Percentiles rank a stretch among this genome's conserved stretches.
Conservation (phyloP, 805 yeast species). For the Candida chilensis region DNA sequence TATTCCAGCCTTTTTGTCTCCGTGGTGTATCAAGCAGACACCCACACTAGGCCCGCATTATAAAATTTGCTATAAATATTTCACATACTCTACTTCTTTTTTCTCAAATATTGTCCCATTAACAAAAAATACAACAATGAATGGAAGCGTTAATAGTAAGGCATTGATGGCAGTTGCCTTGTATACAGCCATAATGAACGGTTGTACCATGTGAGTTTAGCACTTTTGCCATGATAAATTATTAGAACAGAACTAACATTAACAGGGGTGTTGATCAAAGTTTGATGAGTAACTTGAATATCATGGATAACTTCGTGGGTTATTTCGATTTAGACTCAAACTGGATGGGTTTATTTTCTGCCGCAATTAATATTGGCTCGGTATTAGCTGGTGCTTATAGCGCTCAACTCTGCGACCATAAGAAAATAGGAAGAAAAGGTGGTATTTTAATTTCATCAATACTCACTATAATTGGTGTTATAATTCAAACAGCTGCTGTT, state of each 20-base stretch:
- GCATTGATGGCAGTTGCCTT: conserved; percentile 9
- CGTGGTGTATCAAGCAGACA: too few species aligned
- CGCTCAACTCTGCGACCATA: conserved; percentile 10
- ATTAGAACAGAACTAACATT: too few species aligned
- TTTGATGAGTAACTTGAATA: conserved; percentile 13
- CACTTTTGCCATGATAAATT: too few species aligned
- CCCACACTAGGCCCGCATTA: too few species aligned
- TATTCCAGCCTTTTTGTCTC: too few species aligned
- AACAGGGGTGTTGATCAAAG: conserved; percentile 15
- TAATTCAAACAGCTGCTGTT: conserved; percentile 24
- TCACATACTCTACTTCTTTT: too few species aligned
- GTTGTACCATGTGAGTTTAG: conserved; percentile 14
- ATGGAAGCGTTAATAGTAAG: conserved; percentile 5
- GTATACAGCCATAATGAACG: conserved; percentile 11
- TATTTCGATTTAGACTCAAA: conserved; percentile 11
- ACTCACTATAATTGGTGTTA: conserved; percentile 19
- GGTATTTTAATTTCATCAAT: conserved; percentile 13
- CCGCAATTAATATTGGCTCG: conserved; percentile 14
- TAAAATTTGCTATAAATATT: too few species aligned
- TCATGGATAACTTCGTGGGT: conserved; percentile 11
- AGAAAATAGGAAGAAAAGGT: conserved; percentile 21
- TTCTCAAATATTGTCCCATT: too few species aligned
- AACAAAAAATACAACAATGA: too few species aligned
- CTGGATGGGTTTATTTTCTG: conserved; percentile 13
- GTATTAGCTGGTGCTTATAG: conserved; percentile 14